Evolutionary conservation across 2,329 filamentous ascomycete species (phyloP).

Genomic region (Fusarium pseudocircinatum): DNA sequence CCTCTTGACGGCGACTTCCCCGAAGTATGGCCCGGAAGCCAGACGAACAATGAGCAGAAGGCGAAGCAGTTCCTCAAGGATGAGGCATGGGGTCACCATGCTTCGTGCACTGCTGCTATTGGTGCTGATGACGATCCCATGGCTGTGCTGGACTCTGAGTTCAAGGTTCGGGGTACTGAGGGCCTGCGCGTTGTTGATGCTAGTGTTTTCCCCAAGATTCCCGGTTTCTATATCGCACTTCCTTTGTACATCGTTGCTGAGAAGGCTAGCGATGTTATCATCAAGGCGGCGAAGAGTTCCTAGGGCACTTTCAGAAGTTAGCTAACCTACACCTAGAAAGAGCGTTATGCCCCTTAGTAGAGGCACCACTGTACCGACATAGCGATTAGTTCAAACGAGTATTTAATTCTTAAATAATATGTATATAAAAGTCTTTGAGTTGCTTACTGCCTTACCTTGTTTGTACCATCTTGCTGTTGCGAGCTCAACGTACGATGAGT

Average conservation of each 20-base stretch:
- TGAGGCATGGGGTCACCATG: constrained; percentile 48
- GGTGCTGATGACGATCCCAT: constrained; percentile 45
- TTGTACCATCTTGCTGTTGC: neutral
- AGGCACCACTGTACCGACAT: fast-evolving
- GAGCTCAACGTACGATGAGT: neutral
- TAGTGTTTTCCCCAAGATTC: constrained; percentile 56
- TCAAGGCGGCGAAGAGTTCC: constrained; percentile 26
- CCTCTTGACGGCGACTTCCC: constrained; percentile 25
- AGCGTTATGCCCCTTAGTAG: neutral
- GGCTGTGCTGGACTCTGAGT: constrained; percentile 60
- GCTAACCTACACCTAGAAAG: neutral
- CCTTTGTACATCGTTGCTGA: constrained; percentile 58
- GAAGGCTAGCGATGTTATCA: constrained; percentile 60
- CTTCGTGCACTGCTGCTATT: constrained; percentile 46
- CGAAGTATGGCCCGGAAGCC: constrained; percentile 49
- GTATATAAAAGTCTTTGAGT: fast-evolving
- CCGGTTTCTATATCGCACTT: constrained; percentile 32
- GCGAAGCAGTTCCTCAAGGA: constrained; percentile 41
- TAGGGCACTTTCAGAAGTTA: neutral
- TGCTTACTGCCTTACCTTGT: fast-evolving
- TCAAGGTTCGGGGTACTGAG: constrained; percentile 64
- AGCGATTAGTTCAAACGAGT: too few species aligned
- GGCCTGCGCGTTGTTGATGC: constrained; percentile 71
- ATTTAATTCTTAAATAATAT: neutral
- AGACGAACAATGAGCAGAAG: constrained; percentile 49